Conservation (phyloP, 768 basidiomycete species). For the Collybia nuda region DNA sequence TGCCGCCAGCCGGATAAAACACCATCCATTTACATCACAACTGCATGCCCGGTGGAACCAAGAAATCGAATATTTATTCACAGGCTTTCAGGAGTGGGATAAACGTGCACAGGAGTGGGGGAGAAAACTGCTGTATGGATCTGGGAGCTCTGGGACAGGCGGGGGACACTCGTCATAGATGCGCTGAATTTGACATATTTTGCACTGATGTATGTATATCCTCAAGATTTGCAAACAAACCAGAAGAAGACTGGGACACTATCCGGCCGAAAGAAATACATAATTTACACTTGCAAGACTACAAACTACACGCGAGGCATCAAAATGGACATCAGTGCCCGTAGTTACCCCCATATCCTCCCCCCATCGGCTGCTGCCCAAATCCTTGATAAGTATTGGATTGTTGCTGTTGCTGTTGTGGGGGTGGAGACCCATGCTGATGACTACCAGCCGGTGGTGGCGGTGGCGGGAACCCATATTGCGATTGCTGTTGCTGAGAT, state of each 20-base stretch:
- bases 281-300: too few relatives aligned
- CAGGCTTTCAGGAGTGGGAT: constrained; percentile 46
- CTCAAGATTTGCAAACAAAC: too few relatives aligned
- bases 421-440: constrained; percentile 10
- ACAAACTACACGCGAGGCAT: too few relatives aligned
- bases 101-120: constrained; percentile 47
- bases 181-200: too few relatives aligned
- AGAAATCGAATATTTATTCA: constrained; percentile 46
- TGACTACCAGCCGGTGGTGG: constrained; percentile 15
- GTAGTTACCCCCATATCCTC: constrained; percentile 1
- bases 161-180: too few relatives aligned
- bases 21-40: constrained; percentile 44
- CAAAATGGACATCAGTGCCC: background rate
- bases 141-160: background rate
- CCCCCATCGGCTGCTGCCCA: background rate
- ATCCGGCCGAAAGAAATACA: too few relatives aligned
- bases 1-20: constrained; percentile 52
- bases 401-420: constrained; percentile 19
- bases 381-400: constrained; percentile 2
- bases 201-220: too few relatives aligned
- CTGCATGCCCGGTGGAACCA: constrained; percentile 61
- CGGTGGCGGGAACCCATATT: constrained; percentile 16
- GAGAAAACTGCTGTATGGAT: constrained; percentile 42
- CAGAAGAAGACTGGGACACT: too few relatives aligned
- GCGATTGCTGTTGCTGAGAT: constrained; percentile 8